Evolutionary conservation across 2,329 filamentous ascomycete genomes (phyloP).

Genomic region (Colletotrichum liriopes): DNA sequence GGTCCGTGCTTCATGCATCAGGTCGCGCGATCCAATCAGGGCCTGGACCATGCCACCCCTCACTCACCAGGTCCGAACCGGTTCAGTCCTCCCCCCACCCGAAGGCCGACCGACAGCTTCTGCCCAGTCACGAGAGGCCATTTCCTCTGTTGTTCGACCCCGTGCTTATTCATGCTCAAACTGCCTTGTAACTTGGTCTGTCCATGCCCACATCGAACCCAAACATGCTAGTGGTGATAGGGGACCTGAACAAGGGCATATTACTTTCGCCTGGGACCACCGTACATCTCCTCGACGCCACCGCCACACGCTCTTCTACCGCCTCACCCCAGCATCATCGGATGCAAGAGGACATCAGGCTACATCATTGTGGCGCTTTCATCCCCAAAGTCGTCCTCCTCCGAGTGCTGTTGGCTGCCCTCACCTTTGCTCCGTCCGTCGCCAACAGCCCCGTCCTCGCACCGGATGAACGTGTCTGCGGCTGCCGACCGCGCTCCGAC

Average conservation of each 20-base stretch:
- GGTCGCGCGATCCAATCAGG: neutral
- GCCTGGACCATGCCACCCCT: neutral
- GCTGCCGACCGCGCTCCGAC: neutral
- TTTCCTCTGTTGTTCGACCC: neutral
- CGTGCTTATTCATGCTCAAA: no score
- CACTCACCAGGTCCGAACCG: neutral
- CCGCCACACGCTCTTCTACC: neutral
- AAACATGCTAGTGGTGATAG: no score
- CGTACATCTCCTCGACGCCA: neutral
- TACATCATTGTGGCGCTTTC: neutral
- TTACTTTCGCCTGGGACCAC: no score
- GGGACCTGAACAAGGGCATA: no score
- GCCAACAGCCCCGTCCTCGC: neutral
- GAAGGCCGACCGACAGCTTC: neutral
- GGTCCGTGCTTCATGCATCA: constrained; percentile 9
- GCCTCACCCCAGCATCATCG: neutral
- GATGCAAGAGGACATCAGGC: neutral
- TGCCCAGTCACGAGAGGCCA: neutral
- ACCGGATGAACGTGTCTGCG: neutral
- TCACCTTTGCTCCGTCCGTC: neutral
- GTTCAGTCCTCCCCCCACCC: neutral
- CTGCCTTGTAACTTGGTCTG: no score
- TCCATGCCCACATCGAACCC: no score
- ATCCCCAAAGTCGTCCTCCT: neutral
- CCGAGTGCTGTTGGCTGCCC: neutral